Base-by-base conservation (phyloP, 2,329 filamentous ascomycete genomes). In the Myriangium duriaei region DNA sequence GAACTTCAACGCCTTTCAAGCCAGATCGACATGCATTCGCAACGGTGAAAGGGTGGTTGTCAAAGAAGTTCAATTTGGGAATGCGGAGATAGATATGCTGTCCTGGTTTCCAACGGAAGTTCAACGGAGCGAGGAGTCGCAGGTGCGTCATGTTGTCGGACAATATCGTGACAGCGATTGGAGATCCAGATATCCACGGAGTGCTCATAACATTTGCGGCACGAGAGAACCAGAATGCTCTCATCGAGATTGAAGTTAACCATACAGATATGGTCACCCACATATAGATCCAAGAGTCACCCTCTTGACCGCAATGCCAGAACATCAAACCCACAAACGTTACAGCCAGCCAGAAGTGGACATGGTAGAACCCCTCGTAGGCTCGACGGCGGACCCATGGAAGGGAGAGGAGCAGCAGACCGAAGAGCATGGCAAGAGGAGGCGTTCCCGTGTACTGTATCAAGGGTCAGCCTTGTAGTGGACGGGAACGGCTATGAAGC, bases 41-140 rank as follows among this genome's bases (percentile, higher is more conserved):
- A 39, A 96, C 87, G 0, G 91, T 96, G 55, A 96, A 96, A 0
- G 88, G 88, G 50, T 96, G 91, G 49, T 93, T 95, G 48, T 94
- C 84, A 42, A 95, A 77, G 2, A 92, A 58, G 0, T 86, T 87
- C 48, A 96, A 86, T 1, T 84, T 84, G 0, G 88, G 88, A 79
- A 96, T 93, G 37, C 88, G 77, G 13, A 96, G 69, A 55, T 95
- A 96, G 12, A 95, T 81, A 49, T 92, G 95, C 58, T 96, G 91
- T 4, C 88, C 91, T 1, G 88, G 86, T 53, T 76, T 79, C 88
- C 88, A 96, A 45, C 75, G n/a, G n/a, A n/a, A n/a, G n/a, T n/a
- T n/a, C n/a, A n/a, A n/a, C n/a, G n/a, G n/a, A n/a, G n/a, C n/a
- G n/a, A n/a, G n/a, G n/a, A n/a, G n/a, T n/a, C n/a, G n/a, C n/a